Conservation (phyloP, 352 stramenopile genomes). For the Thalassiosira livingstoniorum region DNA sequence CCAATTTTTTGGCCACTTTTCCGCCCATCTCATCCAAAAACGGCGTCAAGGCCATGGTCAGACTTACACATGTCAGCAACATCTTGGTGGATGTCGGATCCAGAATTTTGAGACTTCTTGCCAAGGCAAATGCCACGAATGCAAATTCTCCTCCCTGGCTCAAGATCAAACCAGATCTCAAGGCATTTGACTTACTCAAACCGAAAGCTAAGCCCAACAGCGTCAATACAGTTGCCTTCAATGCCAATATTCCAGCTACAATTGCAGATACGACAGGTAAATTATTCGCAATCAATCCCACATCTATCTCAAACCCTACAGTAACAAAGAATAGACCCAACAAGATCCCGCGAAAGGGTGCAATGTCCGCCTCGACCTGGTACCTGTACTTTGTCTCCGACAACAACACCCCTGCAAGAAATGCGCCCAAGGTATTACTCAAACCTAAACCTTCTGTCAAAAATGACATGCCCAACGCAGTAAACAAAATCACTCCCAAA, state of each 20-base stretch:
- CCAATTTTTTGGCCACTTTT: slow-evolving; percentile 80
- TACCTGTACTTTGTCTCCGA: slow-evolving; percentile 89
- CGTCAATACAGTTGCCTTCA: slow-evolving; percentile 87
- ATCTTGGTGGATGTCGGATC: slow-evolving; percentile 85
- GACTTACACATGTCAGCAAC: slow-evolving; percentile 87
- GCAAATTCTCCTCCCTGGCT: slow-evolving; percentile 89
- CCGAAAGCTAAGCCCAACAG: slow-evolving; percentile 81
- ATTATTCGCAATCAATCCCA: slow-evolving; percentile 83
- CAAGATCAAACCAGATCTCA: slow-evolving; percentile 88
- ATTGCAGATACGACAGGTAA: slow-evolving; percentile 79
- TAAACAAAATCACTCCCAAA: slow-evolving; percentile 88
- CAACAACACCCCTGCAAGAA: slow-evolving; percentile 88
- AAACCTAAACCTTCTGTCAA: slow-evolving; percentile 89
- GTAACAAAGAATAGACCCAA: slow-evolving; percentile 91
- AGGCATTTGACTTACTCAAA: slow-evolving; percentile 80
- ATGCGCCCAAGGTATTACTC: slow-evolving; percentile 89
- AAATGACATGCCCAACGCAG: slow-evolving; percentile 88
- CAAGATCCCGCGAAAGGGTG: slow-evolving; percentile 88
- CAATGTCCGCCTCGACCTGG: slow-evolving; percentile 90
- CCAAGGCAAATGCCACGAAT: slow-evolving; percentile 89
- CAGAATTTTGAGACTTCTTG: slow-evolving; percentile 84
- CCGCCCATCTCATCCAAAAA: slow-evolving; percentile 76
- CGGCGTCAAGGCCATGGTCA: slow-evolving; percentile 90
- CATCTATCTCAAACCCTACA: slow-evolving; percentile 91
- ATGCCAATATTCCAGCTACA: slow-evolving; percentile 82